phyloP scores from a whole-genome alignment of 805 yeast species.

The Wickerhamomyces mucosus region DNA sequence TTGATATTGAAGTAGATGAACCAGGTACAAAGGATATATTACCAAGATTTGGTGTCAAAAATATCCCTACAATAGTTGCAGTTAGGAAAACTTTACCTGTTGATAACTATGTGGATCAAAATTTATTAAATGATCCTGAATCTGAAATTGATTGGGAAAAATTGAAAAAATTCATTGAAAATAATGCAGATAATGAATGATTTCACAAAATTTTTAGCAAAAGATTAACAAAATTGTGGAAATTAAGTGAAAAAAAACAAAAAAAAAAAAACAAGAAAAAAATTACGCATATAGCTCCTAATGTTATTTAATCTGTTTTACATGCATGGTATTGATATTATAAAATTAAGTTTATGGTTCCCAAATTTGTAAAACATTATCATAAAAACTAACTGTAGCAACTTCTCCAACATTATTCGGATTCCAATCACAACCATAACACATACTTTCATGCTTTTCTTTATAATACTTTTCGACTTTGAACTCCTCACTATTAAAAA shows the following conservation, averaged over 20 bases:
- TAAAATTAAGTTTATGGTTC: slow-evolving; percentile 8
- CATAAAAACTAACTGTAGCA: slow-evolving; percentile 89
- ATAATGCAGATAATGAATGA: slow-evolving; percentile 26
- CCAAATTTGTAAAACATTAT: slow-evolving; percentile 77
- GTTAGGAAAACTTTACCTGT: slow-evolving; percentile 55
- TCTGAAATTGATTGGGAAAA: slow-evolving; percentile 34
- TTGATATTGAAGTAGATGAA: slow-evolving; percentile 64
- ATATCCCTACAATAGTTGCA: slow-evolving; percentile 60
- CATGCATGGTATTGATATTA: background rate
- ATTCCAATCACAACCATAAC: slow-evolving; percentile 91
- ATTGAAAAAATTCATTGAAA: slow-evolving; percentile 34
- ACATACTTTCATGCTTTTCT: slow-evolving; percentile 81
- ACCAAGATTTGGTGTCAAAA: slow-evolving; percentile 43
- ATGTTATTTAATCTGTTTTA: background rate
- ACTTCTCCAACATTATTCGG: slow-evolving; percentile 31
- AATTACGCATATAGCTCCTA: background rate
- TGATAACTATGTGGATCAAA: slow-evolving; percentile 25
- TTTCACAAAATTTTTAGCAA: too few species aligned
- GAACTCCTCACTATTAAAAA: slow-evolving; percentile 28
- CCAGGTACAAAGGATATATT: slow-evolving; percentile 51
- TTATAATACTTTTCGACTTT: slow-evolving; percentile 37
- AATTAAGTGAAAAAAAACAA: too few species aligned
- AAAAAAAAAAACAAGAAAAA: background rate
- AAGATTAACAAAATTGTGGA: background rate
- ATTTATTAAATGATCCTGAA: slow-evolving; percentile 17